These are phyloP conservation scores for Microstegium vimineum DNA, from an alignment of 176 grass and related monocot species.

Conservation along the genomic window DNA sequence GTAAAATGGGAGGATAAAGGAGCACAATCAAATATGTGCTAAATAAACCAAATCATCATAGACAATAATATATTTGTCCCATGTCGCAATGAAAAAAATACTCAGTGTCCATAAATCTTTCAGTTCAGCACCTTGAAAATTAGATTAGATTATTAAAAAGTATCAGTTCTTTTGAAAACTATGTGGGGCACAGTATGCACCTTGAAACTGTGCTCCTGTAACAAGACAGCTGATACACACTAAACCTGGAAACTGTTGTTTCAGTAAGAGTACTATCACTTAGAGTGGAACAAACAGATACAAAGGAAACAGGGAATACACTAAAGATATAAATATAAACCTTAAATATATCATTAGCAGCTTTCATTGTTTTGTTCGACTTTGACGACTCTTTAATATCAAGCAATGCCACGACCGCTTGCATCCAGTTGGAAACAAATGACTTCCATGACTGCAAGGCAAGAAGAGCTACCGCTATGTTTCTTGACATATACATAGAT, in stretches of 20 bases:
- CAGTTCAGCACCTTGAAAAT: background rate
- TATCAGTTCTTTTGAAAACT: background rate
- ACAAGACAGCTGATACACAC: background rate
- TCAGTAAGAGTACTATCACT: background rate
- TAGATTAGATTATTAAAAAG: background rate
- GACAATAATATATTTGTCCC: background rate
- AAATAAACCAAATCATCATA: constrained; percentile 10
- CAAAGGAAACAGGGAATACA: background rate
- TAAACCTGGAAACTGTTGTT: background rate
- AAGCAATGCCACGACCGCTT: constrained; percentile 42
- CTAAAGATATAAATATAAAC: constrained; percentile 35
- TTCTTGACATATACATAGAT: constrained; percentile 78
- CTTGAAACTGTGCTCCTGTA: background rate
- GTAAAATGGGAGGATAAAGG: background rate
- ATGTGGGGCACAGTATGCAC: background rate
- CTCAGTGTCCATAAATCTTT: background rate
- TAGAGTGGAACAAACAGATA: constrained; percentile 20
- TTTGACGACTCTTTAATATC: constrained; percentile 60
- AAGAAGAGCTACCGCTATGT: constrained; percentile 76
- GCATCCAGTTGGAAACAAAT: constrained; percentile 80
- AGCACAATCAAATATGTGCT: background rate
- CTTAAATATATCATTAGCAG: constrained; percentile 80
- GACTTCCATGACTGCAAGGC: constrained; percentile 88
- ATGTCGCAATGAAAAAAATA: constrained; percentile 13
- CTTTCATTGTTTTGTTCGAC: constrained; percentile 56